Evolutionary conservation across 2,329 filamentous ascomycete species (phyloP), one percentile per base, ranked within the genome.

Genomic region (Aspergillus brunneoviolaceus): DNA sequence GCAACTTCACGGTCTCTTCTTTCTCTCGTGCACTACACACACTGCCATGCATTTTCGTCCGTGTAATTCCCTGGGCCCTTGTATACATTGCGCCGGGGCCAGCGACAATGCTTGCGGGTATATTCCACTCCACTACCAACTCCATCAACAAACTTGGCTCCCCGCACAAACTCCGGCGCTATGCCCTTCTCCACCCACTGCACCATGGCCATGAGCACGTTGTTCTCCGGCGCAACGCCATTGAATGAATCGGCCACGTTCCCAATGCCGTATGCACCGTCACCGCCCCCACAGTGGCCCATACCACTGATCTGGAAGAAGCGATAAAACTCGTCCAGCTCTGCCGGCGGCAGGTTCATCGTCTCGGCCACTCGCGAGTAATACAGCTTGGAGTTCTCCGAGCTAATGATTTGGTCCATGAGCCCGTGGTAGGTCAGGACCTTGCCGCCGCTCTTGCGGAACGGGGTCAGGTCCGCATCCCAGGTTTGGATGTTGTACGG

Each of bases 261-360:
- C 60, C 64, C 77, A 63, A 82, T 75, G 62, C 73, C 75, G 65
- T 77, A 75, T 3, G 79, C 74, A 47, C 80, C 76, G n/a, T 75
- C 71, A 5, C 79, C 80, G 1, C 66, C 63, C 2, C 59, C 58
- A 64, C 83, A 85, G 68, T 85, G 83, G 11, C 71, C 72, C 80
- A 85, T 82, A 0, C 84, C 84, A 0, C 82, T 82, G n/a, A 86
- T 77, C 21, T 73, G 74, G 66, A 85, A 85, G 65, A 81, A 80
- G 49, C 79, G 78, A 51, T 79, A 76, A 63, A 78, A 80, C 0
- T 74, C 72, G 60, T 80, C 77, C 7, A 80, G 60, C 0, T 71
- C 59, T 4, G 63, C 50, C 0, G 74, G 68, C 0, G 65, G 57
- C 5, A 73, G 51, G 0, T 76, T 71, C 70, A 83, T 76, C 0